Base-by-base conservation (phyloP, 208 protist species). In the Acanthamoeba culbertsoni region DNA sequence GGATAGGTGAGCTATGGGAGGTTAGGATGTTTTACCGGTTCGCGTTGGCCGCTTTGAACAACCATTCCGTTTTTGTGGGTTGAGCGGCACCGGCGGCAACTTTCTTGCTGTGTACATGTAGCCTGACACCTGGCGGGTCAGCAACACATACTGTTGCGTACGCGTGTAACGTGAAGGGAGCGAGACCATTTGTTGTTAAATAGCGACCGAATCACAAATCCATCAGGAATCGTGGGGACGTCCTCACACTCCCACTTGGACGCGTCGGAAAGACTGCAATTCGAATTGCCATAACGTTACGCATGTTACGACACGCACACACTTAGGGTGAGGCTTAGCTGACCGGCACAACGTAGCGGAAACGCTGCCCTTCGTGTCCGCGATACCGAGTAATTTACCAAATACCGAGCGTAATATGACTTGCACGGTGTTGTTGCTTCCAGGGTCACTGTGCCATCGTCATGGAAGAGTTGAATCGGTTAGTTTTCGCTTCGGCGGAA, bases 171-270 rank as follows among this genome's bases (percentile, higher is more conserved):
- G 18, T 55, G 18, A n/a, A n/a, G 53, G 53, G 28, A 37, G 1
- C 2, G 2, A 2, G 6, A 55, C 75, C 75, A 86, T 53, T 86
- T 86, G 48, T 86, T 86, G 75, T 86, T 86, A n/a, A 86, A 42
- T 3, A 86, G 75, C 26, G 75, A 86, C 48, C 55, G 45, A 28
- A 86, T 14, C 10, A 16, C 23, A 42, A 57, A 86, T 14, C 26
- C 37, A 42, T 86, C 75, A 16, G 42, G 23, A 2, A 33, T 28
- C 6, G 4, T 28, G 12, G 42, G 42, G 4, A 55, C 75, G 23
- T 86, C 75, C 75, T 51, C 75, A 31, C 3, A 86, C 23, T 86
- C 75, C 75, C 75, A 86, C 33, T 86, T 86, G 33, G 45, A 18
- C n/a, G 42, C 75, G 75, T 86, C 75, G 16, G 75, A 86, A 3